Conservation (phyloP, 352 stramenopile genomes). For the Globisporangium megalacanthum region DNA sequence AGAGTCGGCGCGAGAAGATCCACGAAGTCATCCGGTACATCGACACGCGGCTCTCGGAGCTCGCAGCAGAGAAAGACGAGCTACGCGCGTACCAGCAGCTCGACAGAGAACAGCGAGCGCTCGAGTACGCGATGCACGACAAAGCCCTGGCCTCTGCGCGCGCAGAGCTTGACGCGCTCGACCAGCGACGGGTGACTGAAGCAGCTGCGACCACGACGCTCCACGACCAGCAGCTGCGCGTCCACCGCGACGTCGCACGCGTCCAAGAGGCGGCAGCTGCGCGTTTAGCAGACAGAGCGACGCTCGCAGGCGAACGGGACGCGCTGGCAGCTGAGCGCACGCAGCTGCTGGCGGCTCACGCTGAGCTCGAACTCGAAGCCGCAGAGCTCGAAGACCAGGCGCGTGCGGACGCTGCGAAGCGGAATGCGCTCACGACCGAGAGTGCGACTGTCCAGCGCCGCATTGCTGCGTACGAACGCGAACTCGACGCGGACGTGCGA, state of each 20-base stretch:
- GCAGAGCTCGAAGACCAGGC: constrained; percentile 66
- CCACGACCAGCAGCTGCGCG: constrained; percentile 60
- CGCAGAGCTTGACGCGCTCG: constrained; percentile 58
- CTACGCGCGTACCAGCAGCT: constrained; percentile 93
- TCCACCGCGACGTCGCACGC: constrained; percentile 45
- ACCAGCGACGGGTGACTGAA: constrained; percentile 60
- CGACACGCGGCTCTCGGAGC: constrained; percentile 89
- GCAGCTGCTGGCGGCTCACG: constrained; percentile 69
- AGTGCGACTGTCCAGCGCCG: constrained; percentile 42
- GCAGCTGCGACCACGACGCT: constrained; percentile 41
- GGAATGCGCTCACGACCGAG: constrained; percentile 44
- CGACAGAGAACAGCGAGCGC: constrained; percentile 92
- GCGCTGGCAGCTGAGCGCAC: constrained; percentile 65
- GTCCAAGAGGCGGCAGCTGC: constrained; percentile 35
- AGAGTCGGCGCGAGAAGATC: constrained; percentile 94
- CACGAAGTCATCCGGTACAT: constrained; percentile 95
- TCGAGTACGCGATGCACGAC: constrained; percentile 97
- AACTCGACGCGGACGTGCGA: constrained; percentile 47
- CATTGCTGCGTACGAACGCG: constrained; percentile 40
- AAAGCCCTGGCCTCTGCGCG: constrained; percentile 75
- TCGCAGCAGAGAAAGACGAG: constrained; percentile 99
- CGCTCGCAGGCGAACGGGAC: constrained; percentile 46
- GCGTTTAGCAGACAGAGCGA: constrained; percentile 45
- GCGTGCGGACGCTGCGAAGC: constrained; percentile 36
- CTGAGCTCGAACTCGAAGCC: constrained; percentile 79